Evolutionary conservation across 2,329 filamentous ascomycete genomes (phyloP), one percentile per base, ranked within the genome.

Genomic region (Colletotrichum caudatum): DNA sequence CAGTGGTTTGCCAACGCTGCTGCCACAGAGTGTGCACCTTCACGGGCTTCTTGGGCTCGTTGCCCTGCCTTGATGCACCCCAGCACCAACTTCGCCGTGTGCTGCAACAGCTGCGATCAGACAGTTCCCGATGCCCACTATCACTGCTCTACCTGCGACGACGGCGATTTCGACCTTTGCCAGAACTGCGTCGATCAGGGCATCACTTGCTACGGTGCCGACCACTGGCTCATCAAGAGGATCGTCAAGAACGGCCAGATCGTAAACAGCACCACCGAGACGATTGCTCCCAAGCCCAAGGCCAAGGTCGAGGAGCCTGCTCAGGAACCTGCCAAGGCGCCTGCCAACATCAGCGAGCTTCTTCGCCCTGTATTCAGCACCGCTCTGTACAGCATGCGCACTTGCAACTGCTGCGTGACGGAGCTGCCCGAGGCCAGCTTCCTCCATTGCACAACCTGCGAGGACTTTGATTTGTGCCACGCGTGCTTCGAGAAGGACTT

Each of bases 181-280:
- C 88, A 91, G 74, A 81, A 85, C 7, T 99, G 96, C 78, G 90
- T 98, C 59, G 88, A 91, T 61, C 84, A 86, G 53, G 95, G 95
- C 74, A 86, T 92, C 69, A 89, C 93, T 51, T 99, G 97, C 84
- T 88, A 91, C 74, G 91, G 91, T 69, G 88, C 91, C 39, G 88
- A 90, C 74, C 96, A 99, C 83, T 98, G 94, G 95, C 86, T 99
- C 82, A 95, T 98, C 81, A 98, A 97, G 89, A 92, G 96, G 70
- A 90, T 90, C 74, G 89, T 97, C 73, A 87, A 91, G 77, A 88
- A 94, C 71, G 95, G 95, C 62, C 86, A 90, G 74, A 91, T 98
- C 68, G 88, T 94, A 75, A 94, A 90, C 82, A 98, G 95, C 86
- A 94, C 89, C 29, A 98, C 95, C 1, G 93, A 97, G 82, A 93